Conservation (phyloP, 345 rosid genomes). For the Rhodomyrtus tomentosa region DNA sequence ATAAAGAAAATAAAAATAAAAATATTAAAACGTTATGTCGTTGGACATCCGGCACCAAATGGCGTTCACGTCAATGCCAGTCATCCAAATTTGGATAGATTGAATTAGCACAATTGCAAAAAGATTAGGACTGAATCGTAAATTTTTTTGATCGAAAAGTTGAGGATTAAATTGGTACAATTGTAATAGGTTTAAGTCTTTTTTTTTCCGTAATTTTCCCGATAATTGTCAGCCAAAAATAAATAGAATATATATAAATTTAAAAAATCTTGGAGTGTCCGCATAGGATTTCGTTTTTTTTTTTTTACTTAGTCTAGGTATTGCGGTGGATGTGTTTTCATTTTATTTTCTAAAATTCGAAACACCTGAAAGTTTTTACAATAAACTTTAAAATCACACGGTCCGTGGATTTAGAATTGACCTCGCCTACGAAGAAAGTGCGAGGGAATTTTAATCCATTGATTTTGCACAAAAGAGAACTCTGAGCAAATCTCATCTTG, state of each 20-base stretch:
- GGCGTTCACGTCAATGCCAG: too few species aligned
- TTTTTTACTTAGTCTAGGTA: neutral
- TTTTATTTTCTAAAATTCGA: neutral
- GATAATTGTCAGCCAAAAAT: too few species aligned
- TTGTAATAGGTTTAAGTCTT: too few species aligned
- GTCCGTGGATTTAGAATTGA: neutral
- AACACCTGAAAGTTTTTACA: neutral
- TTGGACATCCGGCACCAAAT: too few species aligned
- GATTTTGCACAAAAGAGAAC: neutral
- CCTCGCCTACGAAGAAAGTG: neutral
- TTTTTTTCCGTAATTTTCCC: too few species aligned
- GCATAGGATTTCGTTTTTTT: neutral
- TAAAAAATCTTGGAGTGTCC: neutral
- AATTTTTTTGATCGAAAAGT: too few species aligned
- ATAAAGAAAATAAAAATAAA: too few species aligned
- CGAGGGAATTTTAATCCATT: neutral
- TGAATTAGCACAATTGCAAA: too few species aligned
- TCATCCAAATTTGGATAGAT: too few species aligned
- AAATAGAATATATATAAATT: neutral
- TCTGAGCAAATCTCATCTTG: neutral
- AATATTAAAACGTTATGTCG: too few species aligned
- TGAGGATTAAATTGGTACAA: too few species aligned
- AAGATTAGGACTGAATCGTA: too few species aligned
- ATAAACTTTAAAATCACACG: neutral
- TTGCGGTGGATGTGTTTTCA: neutral